phyloP scores from a whole-genome alignment of 1,284 basidiomycete species.

The Cystobasidium slooffiae region DNA sequence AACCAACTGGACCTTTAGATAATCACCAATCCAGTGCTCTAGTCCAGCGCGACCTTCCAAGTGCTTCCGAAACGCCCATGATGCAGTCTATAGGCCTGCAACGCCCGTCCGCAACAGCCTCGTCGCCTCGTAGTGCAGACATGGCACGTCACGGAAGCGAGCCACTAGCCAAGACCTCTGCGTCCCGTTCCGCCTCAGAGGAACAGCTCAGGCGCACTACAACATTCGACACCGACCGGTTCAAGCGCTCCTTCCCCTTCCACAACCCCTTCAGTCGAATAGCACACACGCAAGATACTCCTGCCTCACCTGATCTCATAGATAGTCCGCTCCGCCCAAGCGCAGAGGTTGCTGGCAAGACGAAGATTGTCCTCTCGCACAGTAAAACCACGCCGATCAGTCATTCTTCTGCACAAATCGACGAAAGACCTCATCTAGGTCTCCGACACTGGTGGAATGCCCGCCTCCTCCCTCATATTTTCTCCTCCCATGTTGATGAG shows the following conservation, averaged over 20 bases:
- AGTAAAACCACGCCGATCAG: slow-evolving; percentile 29
- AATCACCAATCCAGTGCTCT: neutral
- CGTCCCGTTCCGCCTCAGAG: neutral
- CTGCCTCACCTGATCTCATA: no score
- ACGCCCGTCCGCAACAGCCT: no score
- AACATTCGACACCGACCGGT: no score
- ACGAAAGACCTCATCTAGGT: neutral
- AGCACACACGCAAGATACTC: no score
- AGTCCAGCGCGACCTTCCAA: no score
- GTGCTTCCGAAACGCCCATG: neutral
- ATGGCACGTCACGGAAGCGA: slow-evolving; percentile 6
- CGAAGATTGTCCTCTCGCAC: neutral
- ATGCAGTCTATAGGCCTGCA: neutral
- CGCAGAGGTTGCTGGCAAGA: neutral
- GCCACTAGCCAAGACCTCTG: neutral
- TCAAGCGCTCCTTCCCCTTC: no score
- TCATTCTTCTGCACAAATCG: neutral
- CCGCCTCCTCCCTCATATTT: slow-evolving; percentile 17
- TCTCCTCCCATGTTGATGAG: slow-evolving; percentile 3
- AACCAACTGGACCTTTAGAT: neutral
- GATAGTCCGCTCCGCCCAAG: no score
- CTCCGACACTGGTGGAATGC: slow-evolving; percentile 33
- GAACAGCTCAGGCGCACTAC: no score
- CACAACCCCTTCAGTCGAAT: no score
- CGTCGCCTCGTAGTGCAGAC: neutral